Conservation (phyloP, 495 filamentous ascomycete genomes). For the Aspergillus diversus region DNA sequence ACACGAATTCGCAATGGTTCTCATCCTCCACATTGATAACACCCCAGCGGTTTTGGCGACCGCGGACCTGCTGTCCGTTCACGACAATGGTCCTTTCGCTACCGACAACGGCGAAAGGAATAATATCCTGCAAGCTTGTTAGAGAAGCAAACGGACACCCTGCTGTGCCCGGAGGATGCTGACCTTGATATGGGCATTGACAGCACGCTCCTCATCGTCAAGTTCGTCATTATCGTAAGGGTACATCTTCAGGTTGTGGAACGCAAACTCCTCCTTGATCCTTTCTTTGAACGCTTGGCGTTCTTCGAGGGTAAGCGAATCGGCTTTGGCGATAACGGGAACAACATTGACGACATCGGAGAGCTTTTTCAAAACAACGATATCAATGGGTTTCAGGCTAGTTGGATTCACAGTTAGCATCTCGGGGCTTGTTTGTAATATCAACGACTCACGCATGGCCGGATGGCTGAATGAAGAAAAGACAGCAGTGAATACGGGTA, state of each 20-base stretch:
- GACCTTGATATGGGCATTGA: constrained; percentile 97
- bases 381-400: constrained; percentile 95
- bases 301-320: constrained; percentile 96
- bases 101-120: constrained; percentile 97
- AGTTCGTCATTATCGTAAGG: constrained; percentile 99
- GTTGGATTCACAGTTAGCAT: constrained; percentile 25
- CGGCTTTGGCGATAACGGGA: constrained; percentile 97
- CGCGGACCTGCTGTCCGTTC: constrained; percentile 95
- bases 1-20: constrained; percentile 99
- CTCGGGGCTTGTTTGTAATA: background rate
- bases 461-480: constrained; percentile 99
- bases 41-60: constrained; percentile 98
- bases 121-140: constrained; percentile 69
- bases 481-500: constrained; percentile 97
- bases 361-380: constrained; percentile 98
- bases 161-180: constrained; percentile 19
- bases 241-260: constrained; percentile 99
- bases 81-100: constrained; percentile 98
- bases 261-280: constrained; percentile 98
- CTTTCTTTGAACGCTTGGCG: constrained; percentile 94
- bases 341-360: constrained; percentile 99
- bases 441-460: constrained; percentile 76
- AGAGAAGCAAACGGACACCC: constrained; percentile 20
- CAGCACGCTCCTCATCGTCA: constrained; percentile 90
- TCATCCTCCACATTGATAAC: constrained; percentile 99